These are phyloP conservation scores for Alternaria postmessia DNA, from an alignment of 2,329 filamentous ascomycete species.

Conservation along the genomic window DNA sequence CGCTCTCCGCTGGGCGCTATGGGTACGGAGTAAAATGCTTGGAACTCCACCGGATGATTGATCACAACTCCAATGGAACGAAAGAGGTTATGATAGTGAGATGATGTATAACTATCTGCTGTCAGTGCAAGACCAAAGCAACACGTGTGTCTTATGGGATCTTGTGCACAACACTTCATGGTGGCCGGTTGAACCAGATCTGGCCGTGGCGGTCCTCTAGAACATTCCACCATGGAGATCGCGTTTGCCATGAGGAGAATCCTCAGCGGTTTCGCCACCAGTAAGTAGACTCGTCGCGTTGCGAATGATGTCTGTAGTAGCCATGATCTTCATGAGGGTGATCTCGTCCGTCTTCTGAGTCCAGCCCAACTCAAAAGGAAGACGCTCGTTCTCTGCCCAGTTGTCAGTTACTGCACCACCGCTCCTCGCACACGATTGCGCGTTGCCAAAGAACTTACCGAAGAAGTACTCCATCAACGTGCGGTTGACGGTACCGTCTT, in stretches of 20 bases:
- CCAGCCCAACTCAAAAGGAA: slow-evolving; percentile 56
- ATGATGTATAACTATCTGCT: neutral
- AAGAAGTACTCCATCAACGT: slow-evolving; percentile 58
- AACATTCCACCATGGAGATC: slow-evolving; percentile 1
- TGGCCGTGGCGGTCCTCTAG: rapidly evolving
- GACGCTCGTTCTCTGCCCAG: slow-evolving; percentile 52
- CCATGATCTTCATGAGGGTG: slow-evolving; percentile 21
- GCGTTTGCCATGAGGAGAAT: neutral
- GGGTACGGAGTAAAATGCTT: too few relatives aligned
- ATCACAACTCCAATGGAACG: neutral
- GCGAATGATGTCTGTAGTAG: slow-evolving; percentile 12
- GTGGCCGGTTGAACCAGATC: rapidly evolving
- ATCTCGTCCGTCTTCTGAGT: slow-evolving; percentile 25
- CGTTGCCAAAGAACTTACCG: slow-evolving; percentile 42
- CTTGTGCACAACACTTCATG: neutral
- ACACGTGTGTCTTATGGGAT: neutral
- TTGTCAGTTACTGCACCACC: slow-evolving; percentile 25
- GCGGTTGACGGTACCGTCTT: slow-evolving; percentile 51
- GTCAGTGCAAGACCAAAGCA: neutral
- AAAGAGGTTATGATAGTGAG: neutral
- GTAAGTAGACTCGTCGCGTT: slow-evolving; percentile 22
- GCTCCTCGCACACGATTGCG: neutral
- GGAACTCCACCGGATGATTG: neutral
- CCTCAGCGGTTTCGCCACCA: neutral
- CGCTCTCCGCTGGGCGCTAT: too few relatives aligned